phyloP scores from a whole-genome alignment of 768 basidiomycete genomes.

The Saitozyma podzolica region DNA sequence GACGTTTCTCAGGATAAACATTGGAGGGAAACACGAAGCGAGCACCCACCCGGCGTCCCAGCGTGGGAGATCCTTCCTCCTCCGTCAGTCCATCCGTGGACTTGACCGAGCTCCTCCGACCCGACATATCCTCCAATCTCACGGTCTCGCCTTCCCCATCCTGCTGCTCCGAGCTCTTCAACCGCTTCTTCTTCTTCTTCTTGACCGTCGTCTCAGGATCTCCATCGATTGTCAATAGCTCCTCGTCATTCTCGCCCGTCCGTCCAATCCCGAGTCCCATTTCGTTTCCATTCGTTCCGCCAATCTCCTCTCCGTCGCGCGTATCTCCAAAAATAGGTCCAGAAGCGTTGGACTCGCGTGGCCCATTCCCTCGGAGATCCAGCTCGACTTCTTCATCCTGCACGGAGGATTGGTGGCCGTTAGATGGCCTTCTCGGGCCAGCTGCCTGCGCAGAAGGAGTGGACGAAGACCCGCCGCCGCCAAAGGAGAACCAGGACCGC shows the following conservation, averaged over 20 bases:
- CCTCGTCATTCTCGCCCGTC: constrained; percentile 9
- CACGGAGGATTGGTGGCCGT: too few relatives aligned
- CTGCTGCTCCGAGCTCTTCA: background rate
- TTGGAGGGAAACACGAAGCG: too few relatives aligned
- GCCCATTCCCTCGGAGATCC: too few relatives aligned
- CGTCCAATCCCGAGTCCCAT: background rate
- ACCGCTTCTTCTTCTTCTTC: constrained; percentile 26
- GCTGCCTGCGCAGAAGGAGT: background rate
- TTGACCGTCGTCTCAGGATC: constrained; percentile 15
- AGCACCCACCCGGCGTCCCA: background rate
- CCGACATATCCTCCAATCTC: constrained; percentile 32
- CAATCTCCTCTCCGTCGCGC: too few relatives aligned
- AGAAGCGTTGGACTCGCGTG: too few relatives aligned
- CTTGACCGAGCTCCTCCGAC: background rate
- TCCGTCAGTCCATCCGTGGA: too few relatives aligned
- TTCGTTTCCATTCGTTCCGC: too few relatives aligned
- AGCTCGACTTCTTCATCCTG: too few relatives aligned
- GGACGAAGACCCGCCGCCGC: constrained; percentile 11
- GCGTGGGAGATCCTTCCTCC: background rate
- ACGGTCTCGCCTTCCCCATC: constrained; percentile 19
- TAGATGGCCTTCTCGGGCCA: too few relatives aligned
- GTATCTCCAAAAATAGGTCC: too few relatives aligned
- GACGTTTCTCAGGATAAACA: too few relatives aligned
- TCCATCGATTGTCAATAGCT: constrained; percentile 37
- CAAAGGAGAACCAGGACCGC: constrained; percentile 40